Base-by-base conservation (phyloP, 805 yeast genomes). In the Torulaspora quercuum region DNA sequence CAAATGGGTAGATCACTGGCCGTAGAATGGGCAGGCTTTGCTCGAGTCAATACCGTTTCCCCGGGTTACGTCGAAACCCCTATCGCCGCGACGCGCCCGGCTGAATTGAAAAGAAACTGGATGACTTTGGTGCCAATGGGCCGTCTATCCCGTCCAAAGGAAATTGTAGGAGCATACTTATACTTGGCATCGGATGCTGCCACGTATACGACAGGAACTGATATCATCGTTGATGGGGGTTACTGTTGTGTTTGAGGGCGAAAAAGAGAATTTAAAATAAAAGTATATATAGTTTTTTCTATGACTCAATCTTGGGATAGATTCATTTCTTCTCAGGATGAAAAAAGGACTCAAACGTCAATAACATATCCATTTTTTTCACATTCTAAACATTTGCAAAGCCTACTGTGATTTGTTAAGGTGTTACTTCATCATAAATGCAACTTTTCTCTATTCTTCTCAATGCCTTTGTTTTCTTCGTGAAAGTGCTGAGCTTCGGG, bases 31-130 rank as follows among this genome's bases (percentile, higher is more conserved):
- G 77, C 88, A n/a, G 75, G 79, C 1, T 82, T 82, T 53, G 94
- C 90, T n/a, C 73, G 95, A 48, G 90, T 80, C 40, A 85, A 85
- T 67, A 69, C 84, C 18, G 73, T 85, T 19, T 78, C 87, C 10
- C 95, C 95, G 14, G 95, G 95, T n/a, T 85, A 86, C 67, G 81
- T 84, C 43, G 74, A 72, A 41, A 82, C 94, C 6, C 86, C 80
- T 45, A 70, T 85, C 45, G 69, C 78, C 5, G 70, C 67, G 46
- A 66, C 65, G 33, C 57, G 72, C 5, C 72, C 75, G 21, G 50
- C 55, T 19, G 73, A 70, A 30, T 61, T 67, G 42, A 63, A 65
- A 45, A 59, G 61, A 25, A 64, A 63, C 41, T 78, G 84, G 84
- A 59, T 69, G 59, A 45, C 59, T 5, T 39, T 67, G 41, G 72